A percentile compares a stretch with the other conserved stretches of the same genome.
phyloP scores from a whole-genome alignment of 495 filamentous ascomycete species.

The Daldinia bambusicola region DNA sequence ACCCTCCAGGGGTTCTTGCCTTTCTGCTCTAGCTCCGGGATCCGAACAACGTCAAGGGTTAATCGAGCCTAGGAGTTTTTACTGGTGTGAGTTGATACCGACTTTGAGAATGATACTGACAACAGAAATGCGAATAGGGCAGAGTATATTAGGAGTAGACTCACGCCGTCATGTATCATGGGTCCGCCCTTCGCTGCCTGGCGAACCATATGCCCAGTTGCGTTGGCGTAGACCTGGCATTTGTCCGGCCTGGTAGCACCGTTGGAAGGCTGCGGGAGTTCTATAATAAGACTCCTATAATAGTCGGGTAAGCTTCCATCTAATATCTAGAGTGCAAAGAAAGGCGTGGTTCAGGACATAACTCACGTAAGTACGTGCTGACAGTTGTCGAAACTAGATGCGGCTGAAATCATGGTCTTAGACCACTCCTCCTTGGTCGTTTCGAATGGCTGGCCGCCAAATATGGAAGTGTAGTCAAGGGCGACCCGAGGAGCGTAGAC shows the following conservation, averaged over 20 bases:
- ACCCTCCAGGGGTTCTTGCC: not conserved
- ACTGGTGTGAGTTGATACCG: not conserved
- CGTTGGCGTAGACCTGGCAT: not conserved
- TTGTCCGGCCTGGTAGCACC: not conserved
- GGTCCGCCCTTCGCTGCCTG: not conserved
- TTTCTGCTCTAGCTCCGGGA: not conserved
- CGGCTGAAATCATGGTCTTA: not conserved
- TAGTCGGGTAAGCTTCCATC: not conserved
- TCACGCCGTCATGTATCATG: not conserved
- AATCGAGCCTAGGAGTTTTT: not conserved
- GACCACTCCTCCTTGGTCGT: slow-evolving; percentile 1
- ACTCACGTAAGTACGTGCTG: not conserved
- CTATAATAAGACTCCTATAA: not conserved
- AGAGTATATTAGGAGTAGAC: not conserved
- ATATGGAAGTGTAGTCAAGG: not conserved
- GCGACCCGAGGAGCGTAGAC: not conserved
- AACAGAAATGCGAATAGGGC: not conserved
- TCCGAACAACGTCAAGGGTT: not conserved
- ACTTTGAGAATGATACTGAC: too few species aligned
- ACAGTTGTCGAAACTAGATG: not conserved
- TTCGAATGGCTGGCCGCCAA: not conserved
- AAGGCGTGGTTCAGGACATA: too few species aligned
- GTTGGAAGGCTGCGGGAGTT: not conserved
- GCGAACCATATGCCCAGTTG: not conserved
- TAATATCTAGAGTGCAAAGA: not conserved